Evolutionary conservation across 495 filamentous ascomycete genomes (phyloP), one percentile per base, ranked within the genome.

Genomic region (Talaromyces wortmannii): DNA sequence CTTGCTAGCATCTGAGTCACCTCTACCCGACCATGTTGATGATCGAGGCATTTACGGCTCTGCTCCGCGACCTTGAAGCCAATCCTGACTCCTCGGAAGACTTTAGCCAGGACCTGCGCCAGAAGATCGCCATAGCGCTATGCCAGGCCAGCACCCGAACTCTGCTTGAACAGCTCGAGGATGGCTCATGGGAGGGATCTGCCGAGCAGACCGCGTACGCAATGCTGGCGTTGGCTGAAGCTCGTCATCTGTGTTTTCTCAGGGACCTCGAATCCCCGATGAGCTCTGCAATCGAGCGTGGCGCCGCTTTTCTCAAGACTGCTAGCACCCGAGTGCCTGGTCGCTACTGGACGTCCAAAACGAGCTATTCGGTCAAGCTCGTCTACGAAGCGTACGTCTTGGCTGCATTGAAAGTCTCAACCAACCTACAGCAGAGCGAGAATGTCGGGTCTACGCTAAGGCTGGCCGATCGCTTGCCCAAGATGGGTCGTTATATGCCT

Each of bases 141-240:
- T n/a, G n/a, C n/a, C n/a, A n/a, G n/a, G n/a, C n/a, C n/a, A n/a
- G n/a, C n/a, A n/a, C n/a, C n/a, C n/a, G n/a, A n/a, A 48, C 46
- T 18, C 5, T 48, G 6, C 4, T 4, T 6, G 15, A 13, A 5
- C 46, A 48, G 15, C 4, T 3, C 12, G 6, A 18, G 4, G 46
- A 48, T 4, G 46, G 46, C 4, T 48, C 46, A 6, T 48, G 46
- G 46, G 5, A 59, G 3, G 33, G 3, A 3, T 42, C 23, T 7
- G 48, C 30, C 31, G 62, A 64, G 31, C 46, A 11, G 18, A 64
- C 55, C 7, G 54, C 60, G 5, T 64, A 64, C 50, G 61, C 51
- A 1, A 16, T 64, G 0, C 30, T 63, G 30, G 55, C 57, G n/a
- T 31, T 48, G 3, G 15, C 6, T 7, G 23, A 16, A 13, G 5